Percentiles rank a stretch among this genome's conserved stretches.
phyloP scores from a whole-genome alignment of 78 protist species.

The Dictyostelium citrinum region DNA sequence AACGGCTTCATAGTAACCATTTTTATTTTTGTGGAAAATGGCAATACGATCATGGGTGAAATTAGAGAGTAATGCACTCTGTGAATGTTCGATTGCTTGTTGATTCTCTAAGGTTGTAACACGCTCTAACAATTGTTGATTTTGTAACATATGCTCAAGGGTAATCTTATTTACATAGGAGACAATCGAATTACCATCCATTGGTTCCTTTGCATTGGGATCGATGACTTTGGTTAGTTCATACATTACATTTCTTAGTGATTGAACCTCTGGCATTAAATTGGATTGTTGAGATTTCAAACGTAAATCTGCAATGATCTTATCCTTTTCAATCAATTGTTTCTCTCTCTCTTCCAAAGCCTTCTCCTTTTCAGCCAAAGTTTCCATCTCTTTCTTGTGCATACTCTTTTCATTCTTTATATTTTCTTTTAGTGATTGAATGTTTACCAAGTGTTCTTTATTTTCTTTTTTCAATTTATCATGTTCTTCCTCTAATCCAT shows the following conservation, averaged over 20 bases:
- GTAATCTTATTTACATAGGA: background rate
- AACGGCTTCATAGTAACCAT: conserved; percentile 27
- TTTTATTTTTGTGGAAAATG: background rate
- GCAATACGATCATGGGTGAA: conserved; percentile 7
- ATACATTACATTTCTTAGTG: background rate
- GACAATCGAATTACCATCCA: background rate
- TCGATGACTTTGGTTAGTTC: background rate
- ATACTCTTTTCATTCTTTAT: background rate
- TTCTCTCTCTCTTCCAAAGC: background rate
- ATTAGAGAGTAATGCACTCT: conserved; percentile 3
- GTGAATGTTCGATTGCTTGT: background rate
- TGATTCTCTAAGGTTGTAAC: background rate
- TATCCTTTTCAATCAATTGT: background rate
- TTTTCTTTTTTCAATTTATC: background rate
- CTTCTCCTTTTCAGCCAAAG: background rate
- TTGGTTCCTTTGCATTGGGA: background rate
- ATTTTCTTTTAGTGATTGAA: background rate
- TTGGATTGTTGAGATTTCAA: background rate
- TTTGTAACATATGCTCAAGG: background rate
- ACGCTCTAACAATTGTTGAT: background rate
- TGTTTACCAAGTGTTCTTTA: background rate
- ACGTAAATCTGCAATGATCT: background rate
- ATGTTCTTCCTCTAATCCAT: background rate
- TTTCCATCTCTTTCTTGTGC: background rate
- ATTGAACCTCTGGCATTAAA: conserved; percentile 6